Evolutionary conservation across 2,329 filamentous ascomycete species (phyloP), one percentile per base, ranked within the genome.

Genomic region (Colletotrichum destructivum): DNA sequence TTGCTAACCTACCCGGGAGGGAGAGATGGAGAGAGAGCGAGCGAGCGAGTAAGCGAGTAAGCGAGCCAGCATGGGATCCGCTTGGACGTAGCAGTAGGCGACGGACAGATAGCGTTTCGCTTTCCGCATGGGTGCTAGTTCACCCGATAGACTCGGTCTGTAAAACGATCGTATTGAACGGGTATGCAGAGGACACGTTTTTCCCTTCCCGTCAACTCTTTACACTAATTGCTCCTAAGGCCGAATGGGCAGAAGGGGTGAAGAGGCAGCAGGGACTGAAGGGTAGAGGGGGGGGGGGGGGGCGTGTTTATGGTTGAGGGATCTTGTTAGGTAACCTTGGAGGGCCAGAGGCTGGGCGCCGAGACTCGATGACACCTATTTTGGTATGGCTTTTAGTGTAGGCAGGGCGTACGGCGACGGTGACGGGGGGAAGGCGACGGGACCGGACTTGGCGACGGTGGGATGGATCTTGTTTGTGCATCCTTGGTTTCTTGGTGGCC

Each of bases 121-220:
- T 49, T 38, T 35, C 44, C 44, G 26, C n/a, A 49, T 38, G 15
- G 4, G 57, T 31, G 18, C 57, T 61, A 49, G 57, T 49, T 26
- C 13, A 38, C 52, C 18, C 44, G 44, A 46, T 49, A 18, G 57
- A 61, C 23, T 61, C n/a, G 42, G 44, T 6, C 47, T 16, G 16
- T 35, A 35, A n/a, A 12, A 47, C 35, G 57, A 26, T 61, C 44
- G 44, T 44, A 57, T 44, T 21, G 11, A 38, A 35, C 57, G 44
- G 57, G 57, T 61, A 61, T 61, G 57, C 57, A 61, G 5, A 61
- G 44, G 57, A 49, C 38, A 57, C 54, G 54, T 57, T 57, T 61
- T 61, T 23, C 16, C 31, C 9, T 18, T 18, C 49, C 21, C 46
- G 3, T 8, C 18, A 18, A 18, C 46, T 21, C n/a, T 16, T 49